Conservation (phyloP, 1,284 basidiomycete genomes). For the Cryptococcus sp. region DNA sequence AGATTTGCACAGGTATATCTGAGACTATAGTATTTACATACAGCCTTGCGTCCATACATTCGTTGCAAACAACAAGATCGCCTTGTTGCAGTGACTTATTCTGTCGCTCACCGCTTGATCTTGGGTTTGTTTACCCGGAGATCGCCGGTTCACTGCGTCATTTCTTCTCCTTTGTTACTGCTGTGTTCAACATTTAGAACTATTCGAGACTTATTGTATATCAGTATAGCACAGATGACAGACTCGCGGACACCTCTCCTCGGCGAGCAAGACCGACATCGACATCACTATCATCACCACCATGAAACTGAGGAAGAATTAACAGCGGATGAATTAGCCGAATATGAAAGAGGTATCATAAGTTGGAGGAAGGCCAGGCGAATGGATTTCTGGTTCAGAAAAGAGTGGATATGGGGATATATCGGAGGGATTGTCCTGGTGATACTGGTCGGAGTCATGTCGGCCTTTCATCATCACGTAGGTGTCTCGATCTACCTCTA, state of each 20-base stretch:
- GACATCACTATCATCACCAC: background rate
- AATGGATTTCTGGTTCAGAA: constrained; percentile 52
- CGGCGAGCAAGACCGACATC: background rate
- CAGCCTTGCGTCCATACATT: too few species aligned
- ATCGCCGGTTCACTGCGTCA: too few species aligned
- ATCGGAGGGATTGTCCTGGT: constrained; percentile 39
- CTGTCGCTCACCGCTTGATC: too few species aligned
- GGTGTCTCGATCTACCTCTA: constrained; percentile 4
- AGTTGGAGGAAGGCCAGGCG: constrained; percentile 39
- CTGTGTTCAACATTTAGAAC: background rate
- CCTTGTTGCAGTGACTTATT: too few species aligned
- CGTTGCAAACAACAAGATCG: too few species aligned
- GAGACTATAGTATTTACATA: too few species aligned
- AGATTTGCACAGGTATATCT: too few species aligned
- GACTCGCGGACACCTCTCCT: background rate
- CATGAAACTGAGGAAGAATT: constrained; percentile 2
- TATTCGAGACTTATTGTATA: too few species aligned
- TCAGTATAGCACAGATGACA: background rate
- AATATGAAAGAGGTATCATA: constrained; percentile 22
- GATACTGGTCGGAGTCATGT: constrained; percentile 57
- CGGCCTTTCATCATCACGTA: constrained; percentile 56
- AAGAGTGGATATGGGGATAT: constrained; percentile 54
- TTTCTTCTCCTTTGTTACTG: too few species aligned
- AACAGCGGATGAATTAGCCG: constrained; percentile 3
- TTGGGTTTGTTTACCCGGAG: too few species aligned